phyloP scores from a whole-genome alignment of 768 basidiomycete species.

The Leccinum disarticulatum region DNA sequence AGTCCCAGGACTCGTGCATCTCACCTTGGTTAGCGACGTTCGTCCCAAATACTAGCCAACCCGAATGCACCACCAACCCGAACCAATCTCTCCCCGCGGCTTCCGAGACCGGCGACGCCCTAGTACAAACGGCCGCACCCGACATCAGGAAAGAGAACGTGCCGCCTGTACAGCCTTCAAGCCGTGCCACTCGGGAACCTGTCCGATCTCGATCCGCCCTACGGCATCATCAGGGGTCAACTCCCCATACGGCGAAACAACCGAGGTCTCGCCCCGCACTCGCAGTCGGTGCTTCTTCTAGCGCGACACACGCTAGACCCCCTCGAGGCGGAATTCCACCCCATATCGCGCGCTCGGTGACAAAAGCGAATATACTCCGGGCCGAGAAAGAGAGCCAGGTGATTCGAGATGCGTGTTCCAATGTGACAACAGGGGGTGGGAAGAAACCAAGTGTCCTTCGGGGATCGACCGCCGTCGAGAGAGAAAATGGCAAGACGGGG shows the following conservation, averaged over 20 bases:
- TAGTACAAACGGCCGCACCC: neutral
- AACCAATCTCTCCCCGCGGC: neutral
- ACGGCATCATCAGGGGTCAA: neutral
- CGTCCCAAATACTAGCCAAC: neutral
- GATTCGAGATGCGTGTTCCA: slow-evolving; percentile 16
- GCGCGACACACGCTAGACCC: slow-evolving; percentile 14
- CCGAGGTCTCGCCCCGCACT: neutral
- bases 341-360: slow-evolving; percentile 31
- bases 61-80: neutral
- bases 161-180: slow-evolving; percentile 1
- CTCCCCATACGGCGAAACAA: neutral
- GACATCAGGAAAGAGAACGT: neutral
- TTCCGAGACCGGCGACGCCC: neutral
- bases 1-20: neutral
- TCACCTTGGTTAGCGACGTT: slow-evolving; percentile 10
- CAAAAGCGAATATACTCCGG: slow-evolving; percentile 26
- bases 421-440: neutral
- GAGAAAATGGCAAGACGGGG: slow-evolving; percentile 1
- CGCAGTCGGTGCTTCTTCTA: neutral
- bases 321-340: slow-evolving; percentile 35
- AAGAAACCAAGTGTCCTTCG: slow-evolving; percentile 32
- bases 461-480: neutral
- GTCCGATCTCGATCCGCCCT: slow-evolving; percentile 1
- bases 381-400: slow-evolving; percentile 25
- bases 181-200: slow-evolving; percentile 3